Conservation (phyloP, 2,329 filamentous ascomycete genomes). For the Alternaria longipes region DNA sequence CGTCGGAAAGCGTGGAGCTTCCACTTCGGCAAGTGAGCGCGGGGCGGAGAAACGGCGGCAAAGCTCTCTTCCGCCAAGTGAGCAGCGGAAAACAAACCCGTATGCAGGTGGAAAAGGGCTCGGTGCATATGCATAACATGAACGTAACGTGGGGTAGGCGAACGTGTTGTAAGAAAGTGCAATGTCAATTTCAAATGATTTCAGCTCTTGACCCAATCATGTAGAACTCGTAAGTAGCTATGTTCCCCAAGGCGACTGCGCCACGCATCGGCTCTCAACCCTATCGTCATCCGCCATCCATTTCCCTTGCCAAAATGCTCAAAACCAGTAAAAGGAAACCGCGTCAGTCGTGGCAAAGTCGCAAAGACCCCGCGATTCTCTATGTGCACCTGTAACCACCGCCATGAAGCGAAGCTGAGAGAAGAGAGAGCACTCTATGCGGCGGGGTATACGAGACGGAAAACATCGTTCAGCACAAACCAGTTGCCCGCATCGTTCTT, state of each 20-base stretch:
- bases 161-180: not conserved
- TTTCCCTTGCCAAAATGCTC: constrained; percentile 26
- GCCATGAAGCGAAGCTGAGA: not conserved
- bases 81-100: constrained; percentile 21
- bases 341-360: constrained; percentile 13
- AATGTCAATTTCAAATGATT: not conserved
- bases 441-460: constrained; percentile 80
- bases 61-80: constrained; percentile 37
- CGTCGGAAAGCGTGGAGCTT: constrained; percentile 26
- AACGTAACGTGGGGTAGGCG: not conserved
- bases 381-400: not conserved
- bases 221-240: not conserved
- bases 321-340: constrained; percentile 14
- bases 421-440: constrained; percentile 32
- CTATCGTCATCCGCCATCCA: constrained; percentile 2
- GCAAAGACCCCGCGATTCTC: not conserved
- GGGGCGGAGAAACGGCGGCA: constrained; percentile 36
- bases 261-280: constrained; percentile 1
- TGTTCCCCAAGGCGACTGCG: not conserved
- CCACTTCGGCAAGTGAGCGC: constrained; percentile 49
- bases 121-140: constrained; percentile 10
- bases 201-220: not conserved
- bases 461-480: constrained; percentile 93
- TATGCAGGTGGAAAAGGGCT: constrained; percentile 15
- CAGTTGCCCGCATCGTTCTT: constrained; percentile 74